These are phyloP conservation scores for Albatrellus sp. DNA, from an alignment of 1,284 basidiomycete species.

Conservation along the genomic window DNA sequence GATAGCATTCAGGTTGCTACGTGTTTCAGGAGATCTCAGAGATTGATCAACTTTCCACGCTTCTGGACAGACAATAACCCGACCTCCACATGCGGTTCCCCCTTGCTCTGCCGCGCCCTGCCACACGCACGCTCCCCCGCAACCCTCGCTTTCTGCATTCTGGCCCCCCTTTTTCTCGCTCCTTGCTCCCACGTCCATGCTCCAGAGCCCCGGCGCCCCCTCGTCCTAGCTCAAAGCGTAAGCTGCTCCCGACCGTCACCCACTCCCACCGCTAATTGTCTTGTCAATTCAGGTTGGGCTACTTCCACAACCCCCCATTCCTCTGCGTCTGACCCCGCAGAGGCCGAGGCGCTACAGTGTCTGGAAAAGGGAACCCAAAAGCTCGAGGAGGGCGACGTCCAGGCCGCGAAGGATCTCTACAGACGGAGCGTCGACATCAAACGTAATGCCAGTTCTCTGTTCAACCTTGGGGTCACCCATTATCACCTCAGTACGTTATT, in stretches of 20 bases:
- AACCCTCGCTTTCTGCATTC: neutral
- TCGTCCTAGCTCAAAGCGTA: slow-evolving; percentile 3
- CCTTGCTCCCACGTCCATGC: neutral
- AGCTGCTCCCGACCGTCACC: neutral
- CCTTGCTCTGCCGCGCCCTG: neutral
- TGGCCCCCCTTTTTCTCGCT: no score
- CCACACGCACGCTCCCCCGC: neutral
- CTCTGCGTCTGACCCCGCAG: slow-evolving; percentile 72
- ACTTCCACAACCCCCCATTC: slow-evolving; percentile 74
- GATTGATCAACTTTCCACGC: no score
- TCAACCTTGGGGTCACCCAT: slow-evolving; percentile 82
- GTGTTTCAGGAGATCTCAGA: no score
- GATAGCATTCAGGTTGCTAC: no score
- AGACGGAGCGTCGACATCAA: slow-evolving; percentile 73
- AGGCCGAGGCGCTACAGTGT: slow-evolving; percentile 69
- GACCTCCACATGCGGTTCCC: neutral
- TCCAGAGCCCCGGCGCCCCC: slow-evolving; percentile 8
- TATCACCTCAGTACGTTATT: slow-evolving; percentile 69
- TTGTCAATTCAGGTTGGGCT: slow-evolving; percentile 54
- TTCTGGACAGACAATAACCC: neutral
- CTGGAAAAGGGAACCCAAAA: slow-evolving; percentile 81
- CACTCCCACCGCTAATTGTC: slow-evolving; percentile 11
- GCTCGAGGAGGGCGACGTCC: slow-evolving; percentile 83
- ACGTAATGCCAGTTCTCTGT: slow-evolving; percentile 71
- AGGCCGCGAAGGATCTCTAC: slow-evolving; percentile 71